Percentiles rank a stretch among this genome's conserved stretches.
These are phyloP conservation scores for Fusarium kyushuense DNA, from an alignment of 2,329 filamentous ascomycete genomes.

Conservation along the genomic window DNA sequence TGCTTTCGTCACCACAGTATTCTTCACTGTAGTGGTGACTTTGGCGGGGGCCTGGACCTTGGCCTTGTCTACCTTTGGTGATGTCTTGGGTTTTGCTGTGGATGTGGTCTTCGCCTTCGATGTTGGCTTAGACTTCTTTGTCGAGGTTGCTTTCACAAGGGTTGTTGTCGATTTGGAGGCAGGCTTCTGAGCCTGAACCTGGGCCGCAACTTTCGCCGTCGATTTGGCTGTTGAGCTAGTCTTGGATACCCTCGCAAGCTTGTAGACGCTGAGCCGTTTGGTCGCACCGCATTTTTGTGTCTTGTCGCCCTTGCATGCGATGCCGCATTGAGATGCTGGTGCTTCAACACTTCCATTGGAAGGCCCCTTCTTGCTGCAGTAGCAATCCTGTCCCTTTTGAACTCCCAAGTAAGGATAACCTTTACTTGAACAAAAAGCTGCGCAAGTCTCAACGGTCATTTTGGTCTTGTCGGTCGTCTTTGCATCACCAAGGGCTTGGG, in stretches of 20 bases:
- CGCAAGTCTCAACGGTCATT: slow-evolving; percentile 36
- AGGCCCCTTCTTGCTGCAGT: slow-evolving; percentile 32
- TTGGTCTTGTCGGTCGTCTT: slow-evolving; percentile 22
- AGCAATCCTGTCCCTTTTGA: slow-evolving; percentile 37
- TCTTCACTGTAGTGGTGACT: neutral
- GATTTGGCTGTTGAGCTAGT: slow-evolving; percentile 7
- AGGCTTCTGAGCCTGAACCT: slow-evolving; percentile 5
- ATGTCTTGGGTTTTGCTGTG: neutral
- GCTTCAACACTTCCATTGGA: slow-evolving; percentile 33
- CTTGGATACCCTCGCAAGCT: slow-evolving; percentile 9
- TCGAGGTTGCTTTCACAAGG: neutral
- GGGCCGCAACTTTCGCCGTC: neutral
- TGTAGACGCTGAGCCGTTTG: slow-evolving; percentile 37
- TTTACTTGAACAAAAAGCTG: slow-evolving; percentile 34
- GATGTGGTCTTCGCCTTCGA: neutral
- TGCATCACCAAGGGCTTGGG: slow-evolving; percentile 14
- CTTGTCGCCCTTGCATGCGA: slow-evolving; percentile 34
- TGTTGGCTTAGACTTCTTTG: neutral
- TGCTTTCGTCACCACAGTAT: neutral
- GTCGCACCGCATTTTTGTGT: slow-evolving; percentile 30
- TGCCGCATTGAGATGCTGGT: slow-evolving; percentile 20
- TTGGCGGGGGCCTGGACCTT: neutral
- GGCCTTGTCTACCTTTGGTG: neutral
- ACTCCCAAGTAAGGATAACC: slow-evolving; percentile 33
- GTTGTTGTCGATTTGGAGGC: neutral